phyloP scores from a whole-genome alignment of 1,284 basidiomycete genomes.

The Phenoliferia sp. region DNA sequence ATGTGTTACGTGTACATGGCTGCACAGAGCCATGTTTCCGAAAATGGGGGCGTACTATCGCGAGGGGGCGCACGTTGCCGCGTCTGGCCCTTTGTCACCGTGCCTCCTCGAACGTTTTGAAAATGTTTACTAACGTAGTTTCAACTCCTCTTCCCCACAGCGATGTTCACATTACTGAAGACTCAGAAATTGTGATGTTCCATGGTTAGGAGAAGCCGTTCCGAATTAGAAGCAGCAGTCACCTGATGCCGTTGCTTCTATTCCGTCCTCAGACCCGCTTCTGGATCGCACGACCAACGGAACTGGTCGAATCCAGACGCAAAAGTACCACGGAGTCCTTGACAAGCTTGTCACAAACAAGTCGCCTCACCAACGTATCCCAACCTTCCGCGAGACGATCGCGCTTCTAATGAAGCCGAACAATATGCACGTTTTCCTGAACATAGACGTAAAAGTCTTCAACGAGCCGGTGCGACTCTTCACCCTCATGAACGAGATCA shows the following conservation, averaged over 20 bases:
- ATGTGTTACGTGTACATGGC: too few relatives aligned
- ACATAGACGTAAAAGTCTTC: slow-evolving; percentile 54
- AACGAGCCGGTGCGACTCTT: slow-evolving; percentile 88
- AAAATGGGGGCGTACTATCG: too few relatives aligned
- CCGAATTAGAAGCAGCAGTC: too few relatives aligned
- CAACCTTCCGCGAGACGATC: slow-evolving; percentile 78
- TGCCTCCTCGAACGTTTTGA: too few relatives aligned
- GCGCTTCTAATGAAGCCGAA: slow-evolving; percentile 71
- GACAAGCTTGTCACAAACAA: slow-evolving; percentile 76
- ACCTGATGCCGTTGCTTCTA: too few relatives aligned
- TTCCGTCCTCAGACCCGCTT: slow-evolving; percentile 29
- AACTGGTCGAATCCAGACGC: slow-evolving; percentile 49
- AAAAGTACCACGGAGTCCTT: slow-evolving; percentile 60
- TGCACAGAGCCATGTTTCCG: neutral
- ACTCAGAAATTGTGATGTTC: neutral
- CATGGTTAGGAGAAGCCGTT: neutral
- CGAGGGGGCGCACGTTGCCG: too few relatives aligned
- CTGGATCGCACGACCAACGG: slow-evolving; percentile 52
- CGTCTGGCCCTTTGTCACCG: too few relatives aligned
- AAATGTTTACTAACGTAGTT: too few relatives aligned
- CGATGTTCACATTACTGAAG: neutral
- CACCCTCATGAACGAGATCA: slow-evolving; percentile 69
- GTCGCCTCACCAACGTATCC: slow-evolving; percentile 65
- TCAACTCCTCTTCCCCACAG: too few relatives aligned
- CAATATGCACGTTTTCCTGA: slow-evolving; percentile 78